Conservation (phyloP, 2,329 filamentous ascomycete species). For the Sporothrix phasma region DNA sequence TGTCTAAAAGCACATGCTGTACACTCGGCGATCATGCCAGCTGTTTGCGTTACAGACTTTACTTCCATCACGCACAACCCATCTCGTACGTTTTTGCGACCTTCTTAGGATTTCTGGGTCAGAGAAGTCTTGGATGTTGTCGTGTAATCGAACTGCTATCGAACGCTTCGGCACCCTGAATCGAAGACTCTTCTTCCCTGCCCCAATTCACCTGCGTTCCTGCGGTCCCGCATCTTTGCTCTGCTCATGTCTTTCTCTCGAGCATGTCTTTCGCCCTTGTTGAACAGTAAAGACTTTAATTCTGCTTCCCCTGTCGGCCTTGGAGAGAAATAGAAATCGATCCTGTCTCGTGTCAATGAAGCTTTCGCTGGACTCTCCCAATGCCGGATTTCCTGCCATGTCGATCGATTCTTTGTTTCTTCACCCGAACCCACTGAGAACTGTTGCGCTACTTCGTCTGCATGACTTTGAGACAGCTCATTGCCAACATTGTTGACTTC, state of each 20-base stretch:
- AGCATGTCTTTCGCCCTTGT: neutral
- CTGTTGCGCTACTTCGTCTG: no score
- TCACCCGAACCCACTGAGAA: no score
- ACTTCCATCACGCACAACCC: no score
- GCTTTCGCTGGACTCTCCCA: no score
- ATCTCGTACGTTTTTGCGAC: neutral
- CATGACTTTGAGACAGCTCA: no score
- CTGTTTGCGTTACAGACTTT: neutral
- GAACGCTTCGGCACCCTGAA: neutral
- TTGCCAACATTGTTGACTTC: no score
- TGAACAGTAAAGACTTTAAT: neutral
- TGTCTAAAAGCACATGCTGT: neutral
- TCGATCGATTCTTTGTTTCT: no score
- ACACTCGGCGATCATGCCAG: neutral
- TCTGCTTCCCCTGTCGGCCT: neutral
- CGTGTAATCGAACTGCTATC: neutral
- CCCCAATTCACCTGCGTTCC: neutral
- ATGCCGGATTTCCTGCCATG: no score
- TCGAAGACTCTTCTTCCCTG: neutral
- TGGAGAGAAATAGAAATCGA: no score
- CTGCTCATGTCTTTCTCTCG: neutral
- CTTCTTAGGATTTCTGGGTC: neutral
- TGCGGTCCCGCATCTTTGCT: neutral
- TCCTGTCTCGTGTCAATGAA: no score
- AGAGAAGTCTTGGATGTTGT: neutral